Percentiles rank a stretch among this genome's conserved stretches.
These are phyloP conservation scores for Cardamine occulta DNA, from an alignment of 345 rosid genomes.

Conservation along the genomic window DNA sequence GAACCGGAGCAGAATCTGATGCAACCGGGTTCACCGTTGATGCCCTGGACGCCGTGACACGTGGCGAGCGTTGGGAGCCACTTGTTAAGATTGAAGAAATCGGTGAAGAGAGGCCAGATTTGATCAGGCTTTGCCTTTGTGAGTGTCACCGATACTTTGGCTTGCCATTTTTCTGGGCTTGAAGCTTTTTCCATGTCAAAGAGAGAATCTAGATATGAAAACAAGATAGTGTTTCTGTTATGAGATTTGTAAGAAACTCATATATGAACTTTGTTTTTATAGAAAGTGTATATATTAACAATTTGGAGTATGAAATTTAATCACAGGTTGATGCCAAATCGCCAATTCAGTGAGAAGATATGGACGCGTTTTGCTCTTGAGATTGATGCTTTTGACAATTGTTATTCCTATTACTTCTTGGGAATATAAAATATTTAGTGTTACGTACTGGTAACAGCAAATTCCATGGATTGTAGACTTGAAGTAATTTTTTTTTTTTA, in stretches of 20 bases:
- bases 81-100: constrained; percentile 63
- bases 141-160: constrained; percentile 47
- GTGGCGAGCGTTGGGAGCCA: constrained; percentile 49
- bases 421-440: background rate
- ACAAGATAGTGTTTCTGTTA: background rate
- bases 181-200: constrained; percentile 41
- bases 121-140: constrained; percentile 49
- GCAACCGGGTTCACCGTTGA: constrained; percentile 66
- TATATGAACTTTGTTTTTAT: background rate
- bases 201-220: background rate
- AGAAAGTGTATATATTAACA: background rate
- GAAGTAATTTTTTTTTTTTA: no score
- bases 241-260: background rate
- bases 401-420: background rate
- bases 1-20: constrained; percentile 54
- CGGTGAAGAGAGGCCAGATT: constrained; percentile 55
- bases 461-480: no score
- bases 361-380: background rate
- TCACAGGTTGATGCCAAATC: no score
- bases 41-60: constrained; percentile 57
- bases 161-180: constrained; percentile 52
- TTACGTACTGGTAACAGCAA: no score
- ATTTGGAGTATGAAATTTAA: no score
- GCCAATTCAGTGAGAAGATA: no score
- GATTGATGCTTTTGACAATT: background rate